phyloP scores from a whole-genome alignment of 768 basidiomycete genomes.

The Kwoniella dendrophila region DNA sequence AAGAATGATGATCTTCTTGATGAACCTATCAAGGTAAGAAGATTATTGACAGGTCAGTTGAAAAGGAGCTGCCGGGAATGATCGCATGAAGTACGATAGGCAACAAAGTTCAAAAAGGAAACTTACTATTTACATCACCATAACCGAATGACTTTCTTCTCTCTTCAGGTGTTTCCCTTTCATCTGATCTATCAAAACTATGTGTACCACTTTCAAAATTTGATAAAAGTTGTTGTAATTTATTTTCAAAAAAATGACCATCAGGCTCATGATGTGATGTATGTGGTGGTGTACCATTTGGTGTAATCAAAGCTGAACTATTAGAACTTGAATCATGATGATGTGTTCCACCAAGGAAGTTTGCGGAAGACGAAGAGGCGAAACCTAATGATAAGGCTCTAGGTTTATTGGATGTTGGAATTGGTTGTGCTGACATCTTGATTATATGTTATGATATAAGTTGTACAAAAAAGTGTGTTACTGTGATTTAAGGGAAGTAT shows the following conservation, averaged over 20 bases:
- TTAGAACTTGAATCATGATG: neutral
- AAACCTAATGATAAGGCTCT: conserved; percentile 18
- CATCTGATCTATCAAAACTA: conserved; percentile 23
- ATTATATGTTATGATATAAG: neutral
- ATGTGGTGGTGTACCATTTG: conserved; percentile 19
- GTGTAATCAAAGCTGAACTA: conserved; percentile 15
- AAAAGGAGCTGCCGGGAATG: conserved; percentile 4
- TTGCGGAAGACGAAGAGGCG: no score
- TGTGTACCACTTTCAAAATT: conserved; percentile 29
- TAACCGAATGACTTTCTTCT: conserved; percentile 26
- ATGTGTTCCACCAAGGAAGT: no score
- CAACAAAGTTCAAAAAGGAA: neutral
- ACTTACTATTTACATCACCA: conserved; percentile 8
- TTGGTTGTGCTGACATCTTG: conserved; percentile 28
- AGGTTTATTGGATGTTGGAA: conserved; percentile 19
- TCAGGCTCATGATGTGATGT: conserved; percentile 1
- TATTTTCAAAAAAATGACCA: conserved; percentile 2
- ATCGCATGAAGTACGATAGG: neutral
- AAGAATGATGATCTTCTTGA: conserved; percentile 30
- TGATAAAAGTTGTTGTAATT: conserved; percentile 20
- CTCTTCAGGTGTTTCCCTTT: conserved; percentile 21
- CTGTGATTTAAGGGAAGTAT: neutral
- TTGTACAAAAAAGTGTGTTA: neutral
- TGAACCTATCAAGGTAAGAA: no score
- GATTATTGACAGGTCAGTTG: no score